Percentiles rank a stretch among this genome's conserved stretches.
phyloP scores from a whole-genome alignment of 108 stramenopile genomes.

The Bacterosira constricta region DNA sequence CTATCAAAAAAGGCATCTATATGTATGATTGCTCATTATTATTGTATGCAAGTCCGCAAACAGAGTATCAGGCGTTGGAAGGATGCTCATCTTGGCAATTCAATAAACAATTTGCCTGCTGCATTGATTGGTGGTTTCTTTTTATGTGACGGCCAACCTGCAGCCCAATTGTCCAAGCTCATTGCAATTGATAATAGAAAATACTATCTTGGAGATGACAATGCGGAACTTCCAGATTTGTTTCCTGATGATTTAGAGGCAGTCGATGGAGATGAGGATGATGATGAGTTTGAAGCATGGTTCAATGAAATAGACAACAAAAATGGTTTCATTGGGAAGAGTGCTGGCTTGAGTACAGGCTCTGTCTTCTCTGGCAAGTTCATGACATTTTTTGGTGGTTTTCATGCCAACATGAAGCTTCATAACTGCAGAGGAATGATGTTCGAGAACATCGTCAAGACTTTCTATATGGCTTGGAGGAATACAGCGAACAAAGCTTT shows the following conservation, averaged over 20 bases:
- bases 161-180: not conserved
- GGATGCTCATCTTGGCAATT: not conserved
- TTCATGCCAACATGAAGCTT: constrained; percentile 4
- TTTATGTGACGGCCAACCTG: constrained; percentile 16
- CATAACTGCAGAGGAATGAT: constrained; percentile 6
- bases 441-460: constrained; percentile 4
- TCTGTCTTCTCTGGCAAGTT: constrained; percentile 2
- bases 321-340: too few species aligned
- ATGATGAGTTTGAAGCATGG: too few species aligned
- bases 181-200: constrained; percentile 1
- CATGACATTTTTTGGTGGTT: constrained; percentile 1
- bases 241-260: too few species aligned
- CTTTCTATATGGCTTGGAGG: not conserved
- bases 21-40: constrained; percentile 9
- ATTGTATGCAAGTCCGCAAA: too few species aligned
- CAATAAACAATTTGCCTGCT: not conserved
- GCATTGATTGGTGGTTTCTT: not conserved
- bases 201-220: not conserved
- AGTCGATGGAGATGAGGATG: too few species aligned
- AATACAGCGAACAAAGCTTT: not conserved
- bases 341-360: too few species aligned
- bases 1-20: not conserved
- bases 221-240: not conserved
- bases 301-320: too few species aligned
- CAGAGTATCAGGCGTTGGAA: not conserved